Conservation (phyloP, 257 asterid genomes). For the Nicotiana benthamiana region DNA sequence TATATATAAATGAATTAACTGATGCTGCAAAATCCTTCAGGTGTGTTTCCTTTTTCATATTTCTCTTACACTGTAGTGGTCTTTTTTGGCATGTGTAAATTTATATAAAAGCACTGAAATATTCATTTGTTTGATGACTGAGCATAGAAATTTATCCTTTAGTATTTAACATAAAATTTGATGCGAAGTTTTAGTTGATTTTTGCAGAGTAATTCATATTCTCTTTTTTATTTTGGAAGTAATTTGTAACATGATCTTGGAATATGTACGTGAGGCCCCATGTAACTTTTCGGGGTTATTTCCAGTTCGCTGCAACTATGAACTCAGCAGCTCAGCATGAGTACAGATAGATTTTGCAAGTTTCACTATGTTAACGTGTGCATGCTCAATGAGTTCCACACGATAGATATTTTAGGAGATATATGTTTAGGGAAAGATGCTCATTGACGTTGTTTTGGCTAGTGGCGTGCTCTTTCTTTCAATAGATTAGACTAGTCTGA, state of each 20-base stretch:
- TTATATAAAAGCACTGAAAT: not conserved
- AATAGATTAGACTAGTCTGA: no score
- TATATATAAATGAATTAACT: conserved; percentile 53
- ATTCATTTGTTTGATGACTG: not conserved
- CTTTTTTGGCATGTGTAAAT: not conserved
- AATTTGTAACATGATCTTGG: not conserved
- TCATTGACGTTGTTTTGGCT: no score
- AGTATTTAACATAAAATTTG: not conserved
- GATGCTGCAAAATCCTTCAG: conserved; percentile 62
- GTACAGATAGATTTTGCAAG: no score
- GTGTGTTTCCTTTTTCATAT: conserved; percentile 21
- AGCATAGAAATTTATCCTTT: not conserved
- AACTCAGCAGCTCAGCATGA: no score
- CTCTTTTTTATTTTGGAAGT: not conserved
- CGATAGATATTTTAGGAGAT: no score
- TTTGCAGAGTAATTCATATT: not conserved
- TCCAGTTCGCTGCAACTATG: no score
- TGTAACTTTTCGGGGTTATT: no score
- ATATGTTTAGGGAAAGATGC: no score
- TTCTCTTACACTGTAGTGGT: conserved; percentile 7
- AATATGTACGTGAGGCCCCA: no score
- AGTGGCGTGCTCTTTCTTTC: no score
- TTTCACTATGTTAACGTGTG: no score
- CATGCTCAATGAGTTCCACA: no score
- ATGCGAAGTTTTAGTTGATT: conserved; percentile 1